Conservation (phyloP, 495 filamentous ascomycete species). For the Lentithecium fluviatile region DNA sequence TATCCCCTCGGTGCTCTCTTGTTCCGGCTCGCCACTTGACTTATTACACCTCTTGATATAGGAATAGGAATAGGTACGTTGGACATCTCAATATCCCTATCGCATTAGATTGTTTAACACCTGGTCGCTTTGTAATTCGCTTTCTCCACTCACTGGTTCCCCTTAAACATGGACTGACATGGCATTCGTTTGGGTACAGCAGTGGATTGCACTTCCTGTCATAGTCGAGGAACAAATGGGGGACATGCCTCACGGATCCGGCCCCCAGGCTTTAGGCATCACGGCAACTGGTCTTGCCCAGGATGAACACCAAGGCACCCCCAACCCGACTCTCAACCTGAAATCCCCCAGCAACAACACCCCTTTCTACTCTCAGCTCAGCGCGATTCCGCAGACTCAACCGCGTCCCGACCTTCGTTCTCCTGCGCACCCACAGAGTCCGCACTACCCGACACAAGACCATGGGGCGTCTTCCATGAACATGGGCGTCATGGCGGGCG, state of each 20-base stretch:
- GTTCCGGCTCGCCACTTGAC: slow-evolving; percentile 33
- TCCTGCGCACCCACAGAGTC: slow-evolving; percentile 2
- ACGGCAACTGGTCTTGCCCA: slow-evolving; percentile 27
- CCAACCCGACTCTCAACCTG: slow-evolving; percentile 7
- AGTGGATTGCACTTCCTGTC: slow-evolving; percentile 48
- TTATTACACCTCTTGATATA: slow-evolving; percentile 31
- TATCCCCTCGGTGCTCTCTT: slow-evolving; percentile 22
- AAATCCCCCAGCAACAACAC: slow-evolving; percentile 23
- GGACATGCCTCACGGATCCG: slow-evolving; percentile 34
- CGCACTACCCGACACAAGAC: slow-evolving; percentile 28
- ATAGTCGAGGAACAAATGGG: slow-evolving; percentile 47
- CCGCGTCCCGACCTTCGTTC: slow-evolving; percentile 31
- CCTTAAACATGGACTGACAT: slow-evolving; percentile 42
- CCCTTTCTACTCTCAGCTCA: slow-evolving; percentile 39
- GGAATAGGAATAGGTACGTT: slow-evolving; percentile 32
- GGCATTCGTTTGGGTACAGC: slow-evolving; percentile 48
- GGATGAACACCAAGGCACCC: slow-evolving; percentile 31
- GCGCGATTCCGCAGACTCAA: slow-evolving; percentile 27
- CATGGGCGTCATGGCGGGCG: slow-evolving; percentile 50
- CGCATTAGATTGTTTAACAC: not conserved
- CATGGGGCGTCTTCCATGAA: slow-evolving; percentile 47
- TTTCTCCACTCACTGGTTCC: not conserved
- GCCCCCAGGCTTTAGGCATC: slow-evolving; percentile 29
- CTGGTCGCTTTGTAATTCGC: slow-evolving; percentile 10
- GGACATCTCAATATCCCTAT: not conserved